Conservation (phyloP, 805 yeast species). For the Ogataea chonburiensis region DNA sequence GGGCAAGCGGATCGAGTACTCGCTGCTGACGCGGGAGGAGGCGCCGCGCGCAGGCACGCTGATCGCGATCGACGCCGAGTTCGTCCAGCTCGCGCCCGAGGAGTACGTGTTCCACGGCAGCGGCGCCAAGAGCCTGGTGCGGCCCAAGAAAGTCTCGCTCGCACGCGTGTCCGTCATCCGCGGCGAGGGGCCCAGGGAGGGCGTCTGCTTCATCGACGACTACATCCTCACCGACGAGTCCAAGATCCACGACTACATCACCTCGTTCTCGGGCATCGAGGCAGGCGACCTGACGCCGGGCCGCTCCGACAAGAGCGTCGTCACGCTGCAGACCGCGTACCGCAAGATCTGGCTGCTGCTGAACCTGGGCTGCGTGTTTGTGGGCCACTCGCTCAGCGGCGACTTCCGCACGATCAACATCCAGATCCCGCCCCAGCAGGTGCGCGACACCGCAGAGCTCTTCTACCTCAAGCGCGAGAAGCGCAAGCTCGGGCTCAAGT, state of each 20-base stretch:
- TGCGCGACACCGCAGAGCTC: constrained; percentile 83
- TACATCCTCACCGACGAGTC: constrained; percentile 69
- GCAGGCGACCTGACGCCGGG: constrained; percentile 82
- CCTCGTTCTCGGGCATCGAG: constrained; percentile 91
- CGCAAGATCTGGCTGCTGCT: constrained; percentile 86
- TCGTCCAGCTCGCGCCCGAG: constrained; percentile 79
- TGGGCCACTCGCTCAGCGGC: constrained; percentile 90
- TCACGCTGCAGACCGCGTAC: constrained; percentile 78
- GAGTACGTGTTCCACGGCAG: constrained; percentile 71
- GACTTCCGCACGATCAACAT: constrained; percentile 94
- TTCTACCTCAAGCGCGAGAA: constrained; percentile 73
- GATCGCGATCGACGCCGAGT: constrained; percentile 96
- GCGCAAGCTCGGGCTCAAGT: constrained; percentile 79
- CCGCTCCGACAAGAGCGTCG: constrained; percentile 64
- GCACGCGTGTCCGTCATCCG: constrained; percentile 89
- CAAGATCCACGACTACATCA: constrained; percentile 78
- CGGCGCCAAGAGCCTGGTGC: constrained; percentile 66
- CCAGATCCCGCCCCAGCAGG: constrained; percentile 80
- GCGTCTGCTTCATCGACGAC: constrained; percentile 88
- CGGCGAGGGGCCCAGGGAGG: constrained; percentile 65
- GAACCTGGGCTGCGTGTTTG: constrained; percentile 86
- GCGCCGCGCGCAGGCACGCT: constrained; percentile 74
- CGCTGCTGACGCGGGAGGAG: constrained; percentile 62
- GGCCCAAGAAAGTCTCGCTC: constrained; percentile 72
- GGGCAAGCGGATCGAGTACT: constrained; percentile 58